These are phyloP conservation scores for Silene latifolia DNA, from an alignment of 148 eudicot species.

Conservation along the genomic window DNA sequence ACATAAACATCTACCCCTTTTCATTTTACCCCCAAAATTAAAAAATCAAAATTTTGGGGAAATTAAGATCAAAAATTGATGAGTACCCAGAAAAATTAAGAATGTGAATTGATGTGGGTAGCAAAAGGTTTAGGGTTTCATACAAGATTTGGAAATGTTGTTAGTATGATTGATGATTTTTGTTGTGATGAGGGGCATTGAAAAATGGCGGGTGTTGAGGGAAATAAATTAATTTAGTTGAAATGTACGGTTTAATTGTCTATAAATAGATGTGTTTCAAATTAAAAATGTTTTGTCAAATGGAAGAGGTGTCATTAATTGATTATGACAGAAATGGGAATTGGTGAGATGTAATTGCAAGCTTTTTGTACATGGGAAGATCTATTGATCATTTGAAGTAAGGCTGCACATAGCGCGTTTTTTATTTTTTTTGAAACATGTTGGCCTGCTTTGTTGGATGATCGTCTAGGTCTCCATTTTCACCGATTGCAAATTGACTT, in stretches of 20 bases:
- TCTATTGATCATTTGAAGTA: too few relatives aligned
- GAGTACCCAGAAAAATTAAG: neutral
- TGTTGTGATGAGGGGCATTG: neutral
- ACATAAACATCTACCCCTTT: conserved; percentile 48
- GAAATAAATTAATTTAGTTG: neutral
- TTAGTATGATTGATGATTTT: neutral
- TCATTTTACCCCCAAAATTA: conserved; percentile 26
- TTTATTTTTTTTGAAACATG: too few relatives aligned
- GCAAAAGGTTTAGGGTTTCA: conserved; percentile 10
- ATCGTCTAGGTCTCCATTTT: too few relatives aligned
- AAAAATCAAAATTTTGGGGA: neutral
- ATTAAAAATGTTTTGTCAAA: too few relatives aligned
- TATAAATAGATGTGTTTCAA: too few relatives aligned
- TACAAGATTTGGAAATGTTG: neutral
- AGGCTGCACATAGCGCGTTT: too few relatives aligned
- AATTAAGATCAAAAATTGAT: conserved; percentile 1
- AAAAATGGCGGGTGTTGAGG: neutral
- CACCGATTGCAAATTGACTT: too few relatives aligned
- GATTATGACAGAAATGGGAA: too few relatives aligned
- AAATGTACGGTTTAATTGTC: neutral
- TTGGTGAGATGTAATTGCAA: too few relatives aligned
- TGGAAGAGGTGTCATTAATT: too few relatives aligned
- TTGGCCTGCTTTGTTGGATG: too few relatives aligned
- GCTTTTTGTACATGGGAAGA: too few relatives aligned
- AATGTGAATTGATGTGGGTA: conserved; percentile 11